Conservation (phyloP, 176 grass and related monocot species). For the Carex scoparia region DNA sequence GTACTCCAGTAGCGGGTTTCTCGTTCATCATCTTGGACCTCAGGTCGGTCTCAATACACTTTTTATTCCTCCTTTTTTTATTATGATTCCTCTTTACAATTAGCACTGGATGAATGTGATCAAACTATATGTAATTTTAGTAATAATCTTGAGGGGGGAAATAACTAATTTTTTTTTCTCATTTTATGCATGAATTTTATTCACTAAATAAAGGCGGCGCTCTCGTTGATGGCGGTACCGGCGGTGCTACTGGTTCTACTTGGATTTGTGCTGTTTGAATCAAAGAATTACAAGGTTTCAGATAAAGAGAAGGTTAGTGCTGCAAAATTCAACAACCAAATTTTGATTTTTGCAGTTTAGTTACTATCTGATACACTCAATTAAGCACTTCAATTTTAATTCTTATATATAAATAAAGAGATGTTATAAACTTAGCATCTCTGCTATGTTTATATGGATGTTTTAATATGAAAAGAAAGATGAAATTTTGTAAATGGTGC, state of each 20-base stretch:
- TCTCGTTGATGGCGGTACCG: conserved; percentile 68
- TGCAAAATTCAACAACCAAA: neutral
- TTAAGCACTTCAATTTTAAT: no score
- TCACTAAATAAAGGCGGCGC: conserved; percentile 46
- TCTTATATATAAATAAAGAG: neutral
- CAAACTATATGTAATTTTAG: neutral
- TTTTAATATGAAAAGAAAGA: neutral
- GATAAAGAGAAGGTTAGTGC: conserved; percentile 63
- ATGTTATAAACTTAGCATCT: neutral
- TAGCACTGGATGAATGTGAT: neutral
- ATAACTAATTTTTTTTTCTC: neutral
- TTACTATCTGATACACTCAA: no score
- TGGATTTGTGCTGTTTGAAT: conserved; percentile 66
- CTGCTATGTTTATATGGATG: no score
- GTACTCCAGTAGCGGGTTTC: conserved; percentile 68
- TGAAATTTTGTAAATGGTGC: neutral
- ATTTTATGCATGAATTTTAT: neutral
- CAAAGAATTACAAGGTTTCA: conserved; percentile 41
- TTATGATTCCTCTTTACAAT: neutral
- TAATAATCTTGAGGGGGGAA: neutral
- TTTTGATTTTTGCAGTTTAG: neutral
- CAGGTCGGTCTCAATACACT: conserved; percentile 40
- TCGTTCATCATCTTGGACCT: conserved; percentile 63
- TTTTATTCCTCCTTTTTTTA: neutral
- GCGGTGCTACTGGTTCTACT: conserved; percentile 51